Percentiles rank a stretch among this genome's conserved stretches.
These are phyloP conservation scores for Laguncularia racemosa DNA, from an alignment of 345 rosid genomes.

Conservation along the genomic window DNA sequence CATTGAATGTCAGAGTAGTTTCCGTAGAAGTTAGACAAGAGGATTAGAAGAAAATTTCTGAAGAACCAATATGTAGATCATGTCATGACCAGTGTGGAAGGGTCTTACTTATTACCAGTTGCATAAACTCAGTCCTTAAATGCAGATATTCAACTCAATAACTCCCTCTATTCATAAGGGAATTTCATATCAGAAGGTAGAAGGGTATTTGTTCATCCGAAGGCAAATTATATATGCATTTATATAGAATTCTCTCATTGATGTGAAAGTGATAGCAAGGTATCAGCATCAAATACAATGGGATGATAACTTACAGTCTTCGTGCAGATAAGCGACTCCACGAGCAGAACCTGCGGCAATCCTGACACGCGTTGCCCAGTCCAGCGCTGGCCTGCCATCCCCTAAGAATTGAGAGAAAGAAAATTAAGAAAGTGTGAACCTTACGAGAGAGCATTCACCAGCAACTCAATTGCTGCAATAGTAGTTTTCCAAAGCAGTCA, in stretches of 20 bases:
- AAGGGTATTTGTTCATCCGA: not conserved
- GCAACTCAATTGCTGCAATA: not conserved
- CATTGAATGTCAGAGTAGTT: not conserved
- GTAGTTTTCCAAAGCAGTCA: not conserved
- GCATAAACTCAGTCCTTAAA: no score
- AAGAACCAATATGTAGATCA: no score
- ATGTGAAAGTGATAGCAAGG: not conserved
- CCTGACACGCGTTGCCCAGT: slow-evolving; percentile 64
- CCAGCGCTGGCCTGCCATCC: slow-evolving; percentile 40
- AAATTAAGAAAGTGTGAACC: slow-evolving; percentile 4
- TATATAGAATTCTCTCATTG: not conserved
- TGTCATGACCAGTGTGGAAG: no score
- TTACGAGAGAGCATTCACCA: not conserved
- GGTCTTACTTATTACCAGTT: not conserved
- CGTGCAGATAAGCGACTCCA: slow-evolving; percentile 85
- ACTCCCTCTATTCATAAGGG: no score
- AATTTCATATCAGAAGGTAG: no score
- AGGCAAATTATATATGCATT: not conserved
- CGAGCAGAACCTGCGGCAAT: slow-evolving; percentile 85
- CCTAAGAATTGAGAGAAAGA: slow-evolving; percentile 19
- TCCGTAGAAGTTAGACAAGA: no score
- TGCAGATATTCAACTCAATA: no score
- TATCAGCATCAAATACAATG: not conserved
- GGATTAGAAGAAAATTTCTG: no score
- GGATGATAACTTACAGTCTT: slow-evolving; percentile 54